phyloP scores from a whole-genome alignment of 176 grass and related monocot species.

The Phoenix dactylifera region DNA sequence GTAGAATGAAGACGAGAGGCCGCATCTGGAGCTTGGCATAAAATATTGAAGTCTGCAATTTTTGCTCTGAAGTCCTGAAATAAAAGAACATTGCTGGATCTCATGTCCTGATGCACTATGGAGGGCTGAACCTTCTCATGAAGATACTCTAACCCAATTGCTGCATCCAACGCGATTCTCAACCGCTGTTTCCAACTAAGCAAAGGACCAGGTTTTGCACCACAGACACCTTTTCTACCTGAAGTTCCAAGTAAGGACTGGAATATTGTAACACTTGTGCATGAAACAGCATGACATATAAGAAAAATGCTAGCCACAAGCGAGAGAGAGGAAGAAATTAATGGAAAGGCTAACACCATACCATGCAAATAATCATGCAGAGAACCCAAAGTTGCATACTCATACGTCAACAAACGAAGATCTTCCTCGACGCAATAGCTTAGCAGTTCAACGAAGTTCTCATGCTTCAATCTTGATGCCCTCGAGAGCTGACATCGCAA shows the following conservation, averaged over 20 bases:
- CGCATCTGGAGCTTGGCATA: constrained; percentile 56
- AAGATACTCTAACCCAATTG: constrained; percentile 58
- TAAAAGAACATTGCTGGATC: constrained; percentile 59
- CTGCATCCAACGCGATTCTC: constrained; percentile 49
- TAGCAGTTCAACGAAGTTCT: constrained; percentile 8
- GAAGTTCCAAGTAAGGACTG: too few relatives aligned
- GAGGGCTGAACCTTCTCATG: constrained; percentile 42
- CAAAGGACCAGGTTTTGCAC: constrained; percentile 15
- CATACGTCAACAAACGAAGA: not conserved
- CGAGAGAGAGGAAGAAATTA: too few relatives aligned
- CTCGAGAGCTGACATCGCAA: not conserved
- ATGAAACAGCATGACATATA: too few relatives aligned
- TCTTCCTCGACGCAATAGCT: constrained; percentile 6
- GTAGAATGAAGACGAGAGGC: constrained; percentile 41
- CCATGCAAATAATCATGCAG: constrained; percentile 35
- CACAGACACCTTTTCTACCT: not conserved
- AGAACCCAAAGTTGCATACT: constrained; percentile 23
- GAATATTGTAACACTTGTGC: too few relatives aligned
- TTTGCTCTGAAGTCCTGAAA: constrained; percentile 46
- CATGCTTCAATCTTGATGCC: constrained; percentile 11
- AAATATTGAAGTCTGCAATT: constrained; percentile 66
- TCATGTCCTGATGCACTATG: constrained; percentile 48
- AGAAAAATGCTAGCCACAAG: too few relatives aligned
- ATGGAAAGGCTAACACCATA: not conserved
- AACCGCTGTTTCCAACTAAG: constrained; percentile 44